Evolutionary conservation across 148 eudicot genomes (phyloP), one percentile per base, ranked within the genome.

Genomic region (Rhododendron ovatum): DNA sequence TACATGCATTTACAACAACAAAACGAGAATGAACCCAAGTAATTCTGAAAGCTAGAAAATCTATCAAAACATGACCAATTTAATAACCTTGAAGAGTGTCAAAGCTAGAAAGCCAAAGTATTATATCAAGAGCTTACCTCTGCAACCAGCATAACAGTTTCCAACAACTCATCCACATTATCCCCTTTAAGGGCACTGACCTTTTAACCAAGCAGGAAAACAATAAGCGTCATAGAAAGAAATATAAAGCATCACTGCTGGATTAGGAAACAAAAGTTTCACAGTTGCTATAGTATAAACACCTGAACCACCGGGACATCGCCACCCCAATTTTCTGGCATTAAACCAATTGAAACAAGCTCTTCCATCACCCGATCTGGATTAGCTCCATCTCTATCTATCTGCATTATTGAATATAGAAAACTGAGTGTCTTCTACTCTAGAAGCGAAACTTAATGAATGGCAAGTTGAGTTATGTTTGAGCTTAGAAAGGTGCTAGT

Each of bases 271-370:
- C 35, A 11, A 33, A 30, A 71, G 51, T 65, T 67, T 55, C 28
- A 59, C 15, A 84, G 6, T 47, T 9, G 8, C 48, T 53, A 43
- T 82, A 67, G 30, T 48, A 48, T 67, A 78, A 65, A 15, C 85
- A 95, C 99, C 99, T 95, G 93, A 87, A 97, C 93, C 98, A 95
- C 92, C 65, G 99, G 96, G 80, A 84, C 76, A 51, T 97, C 98
- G 89, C 99, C 99, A 69, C 98, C 99, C 98, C 98, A 96, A 35
- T 93, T 95, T 93, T 97, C 99, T 43, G 98, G 91, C 98, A 95
- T 93, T 85, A 95, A 89, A 84, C 98, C 99, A 84, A 93, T 90
- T 85, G 96, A 87, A 61, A 98, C 91, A 95, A 97, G 99, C 83
- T 97, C 99, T 92, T 93, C 96, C 95, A 95, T 92, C 50, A 97